phyloP scores from a whole-genome alignment of 345 rosid genomes.

The Xanthoceras sorbifolium region DNA sequence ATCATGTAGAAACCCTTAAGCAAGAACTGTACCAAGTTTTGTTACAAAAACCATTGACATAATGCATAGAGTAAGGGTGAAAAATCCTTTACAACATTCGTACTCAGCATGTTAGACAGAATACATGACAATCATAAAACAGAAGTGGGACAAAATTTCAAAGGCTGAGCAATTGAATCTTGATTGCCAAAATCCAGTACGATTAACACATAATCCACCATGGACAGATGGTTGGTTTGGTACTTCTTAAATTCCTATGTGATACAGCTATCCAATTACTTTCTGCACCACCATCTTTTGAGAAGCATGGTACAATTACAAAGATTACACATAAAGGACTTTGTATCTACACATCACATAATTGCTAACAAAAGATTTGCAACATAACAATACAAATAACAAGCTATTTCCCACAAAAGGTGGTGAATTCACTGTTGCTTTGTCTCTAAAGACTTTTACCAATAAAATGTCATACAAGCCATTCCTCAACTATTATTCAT shows the following conservation, averaged over 20 bases:
- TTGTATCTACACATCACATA: not conserved
- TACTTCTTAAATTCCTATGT: not conserved
- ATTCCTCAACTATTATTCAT: not conserved
- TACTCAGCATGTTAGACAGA: not conserved
- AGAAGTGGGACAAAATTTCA: not conserved
- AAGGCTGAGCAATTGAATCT: not conserved
- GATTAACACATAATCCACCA: not conserved
- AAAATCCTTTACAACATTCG: not conserved
- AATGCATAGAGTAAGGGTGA: not conserved
- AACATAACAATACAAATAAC: not conserved
- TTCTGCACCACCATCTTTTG: not conserved
- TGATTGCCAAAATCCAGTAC: not conserved
- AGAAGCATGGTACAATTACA: not conserved
- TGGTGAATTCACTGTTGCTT: not conserved
- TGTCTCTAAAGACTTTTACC: not conserved
- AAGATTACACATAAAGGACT: not conserved
- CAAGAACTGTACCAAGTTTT: not conserved
- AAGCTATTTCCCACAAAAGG: not conserved
- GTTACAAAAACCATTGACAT: not conserved
- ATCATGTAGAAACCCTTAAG: not conserved
- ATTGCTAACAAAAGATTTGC: too few relatives aligned
- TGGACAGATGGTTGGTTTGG: not conserved
- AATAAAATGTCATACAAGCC: not conserved
- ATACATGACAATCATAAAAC: not conserved
- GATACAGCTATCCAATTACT: not conserved